phyloP scores from a whole-genome alignment of 192 early-diverging fungal species.

The Coemansia sp. region DNA sequence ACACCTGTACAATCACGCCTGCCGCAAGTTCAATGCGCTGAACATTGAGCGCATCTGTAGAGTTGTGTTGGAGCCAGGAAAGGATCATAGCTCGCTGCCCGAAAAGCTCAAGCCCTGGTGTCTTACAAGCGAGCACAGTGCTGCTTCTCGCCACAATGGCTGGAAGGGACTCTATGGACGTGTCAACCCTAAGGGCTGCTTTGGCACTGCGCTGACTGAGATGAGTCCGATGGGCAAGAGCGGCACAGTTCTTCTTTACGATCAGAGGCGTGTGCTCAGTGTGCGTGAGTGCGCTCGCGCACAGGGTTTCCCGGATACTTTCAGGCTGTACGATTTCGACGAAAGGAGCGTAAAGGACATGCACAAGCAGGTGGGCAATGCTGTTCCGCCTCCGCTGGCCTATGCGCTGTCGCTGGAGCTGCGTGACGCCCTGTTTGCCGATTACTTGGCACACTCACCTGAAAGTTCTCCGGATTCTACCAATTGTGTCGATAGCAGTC shows the following conservation, averaged over 20 bases:
- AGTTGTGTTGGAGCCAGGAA: slow-evolving; percentile 48
- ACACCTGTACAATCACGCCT: slow-evolving; percentile 50
- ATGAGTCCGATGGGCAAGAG: slow-evolving; percentile 61
- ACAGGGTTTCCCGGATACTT: slow-evolving; percentile 69
- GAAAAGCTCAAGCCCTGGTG: slow-evolving; percentile 59
- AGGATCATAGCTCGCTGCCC: slow-evolving; percentile 52
- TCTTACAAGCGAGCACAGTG: slow-evolving; percentile 48
- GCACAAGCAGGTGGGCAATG: slow-evolving; percentile 68
- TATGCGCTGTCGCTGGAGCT: slow-evolving; percentile 55
- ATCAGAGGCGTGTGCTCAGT: slow-evolving; percentile 56
- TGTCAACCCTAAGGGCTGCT: slow-evolving; percentile 57
- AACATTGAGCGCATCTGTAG: slow-evolving; percentile 56
- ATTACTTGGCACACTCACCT: no score
- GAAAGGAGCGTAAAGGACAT: slow-evolving; percentile 44
- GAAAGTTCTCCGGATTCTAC: no score
- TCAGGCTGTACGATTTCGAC: slow-evolving; percentile 49
- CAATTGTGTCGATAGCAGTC: no score
- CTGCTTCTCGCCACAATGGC: slow-evolving; percentile 54
- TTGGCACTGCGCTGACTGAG: slow-evolving; percentile 58
- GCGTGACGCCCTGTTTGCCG: slow-evolving; percentile 49
- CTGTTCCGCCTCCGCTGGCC: slow-evolving; percentile 65
- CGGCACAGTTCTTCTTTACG: slow-evolving; percentile 62
- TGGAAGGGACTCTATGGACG: slow-evolving; percentile 66
- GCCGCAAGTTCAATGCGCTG: slow-evolving; percentile 47
- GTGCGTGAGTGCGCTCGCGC: slow-evolving; percentile 65